A percentile compares a stretch with the other conserved stretches of the same genome.
Evolutionary conservation across 768 basidiomycete genomes (phyloP).

Genomic region (Suillus fuscotomentosus): DNA sequence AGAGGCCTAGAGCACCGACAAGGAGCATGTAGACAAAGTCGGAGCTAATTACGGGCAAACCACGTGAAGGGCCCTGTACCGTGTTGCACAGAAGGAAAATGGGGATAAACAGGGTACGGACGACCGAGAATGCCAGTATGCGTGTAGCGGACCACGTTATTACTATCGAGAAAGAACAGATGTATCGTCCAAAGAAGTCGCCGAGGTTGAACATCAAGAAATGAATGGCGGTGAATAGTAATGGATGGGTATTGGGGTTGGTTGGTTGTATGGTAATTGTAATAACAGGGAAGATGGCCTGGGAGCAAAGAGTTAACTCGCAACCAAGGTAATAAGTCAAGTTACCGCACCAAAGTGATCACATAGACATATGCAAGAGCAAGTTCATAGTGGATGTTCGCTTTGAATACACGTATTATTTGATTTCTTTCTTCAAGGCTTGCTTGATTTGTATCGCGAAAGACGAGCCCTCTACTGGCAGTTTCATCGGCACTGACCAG

Average conservation of each 20-base stretch:
- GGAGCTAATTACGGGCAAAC: constrained; percentile 58
- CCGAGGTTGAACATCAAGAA: constrained; percentile 79
- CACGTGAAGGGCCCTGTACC: constrained; percentile 47
- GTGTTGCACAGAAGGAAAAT: constrained; percentile 82
- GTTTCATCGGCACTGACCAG: constrained; percentile 30
- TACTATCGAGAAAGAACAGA: constrained; percentile 63
- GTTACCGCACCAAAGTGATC: constrained; percentile 66
- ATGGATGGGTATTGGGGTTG: constrained; percentile 64
- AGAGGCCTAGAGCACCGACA: constrained; percentile 66
- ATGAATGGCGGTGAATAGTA: constrained; percentile 76
- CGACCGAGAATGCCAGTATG: constrained; percentile 61
- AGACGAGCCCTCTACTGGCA: constrained; percentile 30
- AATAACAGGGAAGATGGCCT: constrained; percentile 88
- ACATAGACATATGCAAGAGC: constrained; percentile 75
- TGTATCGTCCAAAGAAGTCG: constrained; percentile 68
- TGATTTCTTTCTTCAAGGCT: constrained; percentile 38
- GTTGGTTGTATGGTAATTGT: constrained; percentile 74
- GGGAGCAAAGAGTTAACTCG: constrained; percentile 9
- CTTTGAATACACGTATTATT: constrained; percentile 56
- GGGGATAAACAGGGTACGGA: constrained; percentile 81
- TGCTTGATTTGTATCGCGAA: constrained; percentile 21
- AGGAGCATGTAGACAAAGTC: constrained; percentile 76
- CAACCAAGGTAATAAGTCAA: neutral
- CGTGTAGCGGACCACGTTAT: constrained; percentile 66
- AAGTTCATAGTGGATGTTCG: constrained; percentile 68